Conservation (phyloP, 169 alveolate species). For the Eimeria falciformis region DNA sequence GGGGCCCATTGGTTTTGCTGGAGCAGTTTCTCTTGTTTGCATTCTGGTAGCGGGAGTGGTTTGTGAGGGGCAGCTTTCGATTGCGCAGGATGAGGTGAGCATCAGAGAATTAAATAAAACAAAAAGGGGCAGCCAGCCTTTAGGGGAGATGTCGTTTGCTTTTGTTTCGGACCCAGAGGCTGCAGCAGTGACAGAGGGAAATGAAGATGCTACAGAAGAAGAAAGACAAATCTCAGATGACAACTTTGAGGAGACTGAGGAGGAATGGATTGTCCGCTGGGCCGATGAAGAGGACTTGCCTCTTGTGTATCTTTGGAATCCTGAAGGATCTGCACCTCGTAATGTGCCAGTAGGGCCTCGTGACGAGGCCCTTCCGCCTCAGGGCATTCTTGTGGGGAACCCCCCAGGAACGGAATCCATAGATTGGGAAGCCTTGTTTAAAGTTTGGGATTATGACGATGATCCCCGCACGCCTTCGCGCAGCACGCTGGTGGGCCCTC, state of each 20-base stretch:
- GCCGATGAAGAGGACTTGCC: slow-evolving; percentile 47
- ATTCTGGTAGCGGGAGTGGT: too few species aligned
- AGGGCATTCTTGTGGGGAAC: slow-evolving; percentile 17
- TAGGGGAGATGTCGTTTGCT: too few species aligned
- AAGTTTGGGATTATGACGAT: slow-evolving; percentile 20
- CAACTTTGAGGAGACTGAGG: not conserved
- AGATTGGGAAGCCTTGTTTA: slow-evolving; percentile 1
- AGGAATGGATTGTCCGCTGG: slow-evolving; percentile 21
- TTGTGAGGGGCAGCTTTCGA: too few species aligned
- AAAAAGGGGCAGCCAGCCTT: too few species aligned
- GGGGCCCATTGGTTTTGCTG: too few species aligned
- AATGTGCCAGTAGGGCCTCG: not conserved
- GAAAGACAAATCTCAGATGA: not conserved
- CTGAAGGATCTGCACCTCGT: not conserved
- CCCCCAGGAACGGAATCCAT: slow-evolving; percentile 12
- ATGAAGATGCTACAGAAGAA: not conserved
- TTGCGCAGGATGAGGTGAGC: too few species aligned
- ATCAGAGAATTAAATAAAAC: too few species aligned
- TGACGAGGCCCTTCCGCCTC: not conserved
- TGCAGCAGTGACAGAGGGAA: not conserved
- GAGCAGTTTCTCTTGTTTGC: too few species aligned
- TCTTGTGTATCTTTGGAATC: too few species aligned
- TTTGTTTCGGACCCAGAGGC: not conserved
- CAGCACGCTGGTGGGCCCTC: not conserved
- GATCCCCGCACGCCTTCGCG: slow-evolving; percentile 9